phyloP scores from a whole-genome alignment of 345 rosid genomes.

The Linum trigynum region DNA sequence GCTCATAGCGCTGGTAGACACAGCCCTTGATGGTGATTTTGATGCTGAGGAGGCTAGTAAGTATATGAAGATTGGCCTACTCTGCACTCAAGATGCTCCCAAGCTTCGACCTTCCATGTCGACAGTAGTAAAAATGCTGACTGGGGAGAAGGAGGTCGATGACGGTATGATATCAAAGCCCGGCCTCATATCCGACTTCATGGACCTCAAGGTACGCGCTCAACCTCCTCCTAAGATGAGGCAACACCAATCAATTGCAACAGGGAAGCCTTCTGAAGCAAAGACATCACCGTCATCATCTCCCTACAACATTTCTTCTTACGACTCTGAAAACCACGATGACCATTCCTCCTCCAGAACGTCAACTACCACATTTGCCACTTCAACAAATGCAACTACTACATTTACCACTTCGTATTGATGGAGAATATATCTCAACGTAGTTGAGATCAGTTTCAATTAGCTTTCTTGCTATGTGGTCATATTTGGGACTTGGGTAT shows the following conservation, averaged over 20 bases:
- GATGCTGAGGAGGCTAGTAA: constrained; percentile 33
- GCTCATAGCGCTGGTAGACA: constrained; percentile 29
- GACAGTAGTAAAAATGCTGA: constrained; percentile 37
- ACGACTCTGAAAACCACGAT: constrained; percentile 31
- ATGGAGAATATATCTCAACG: constrained; percentile 8
- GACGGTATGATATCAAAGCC: constrained; percentile 43
- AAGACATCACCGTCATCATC: constrained; percentile 23
- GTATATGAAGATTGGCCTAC: constrained; percentile 46
- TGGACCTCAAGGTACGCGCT: constrained; percentile 62
- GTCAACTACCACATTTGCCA: constrained; percentile 16
- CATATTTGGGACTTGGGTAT: background rate
- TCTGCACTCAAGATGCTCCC: constrained; percentile 59
- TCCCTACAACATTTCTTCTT: constrained; percentile 18
- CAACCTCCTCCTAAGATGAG: constrained; percentile 12
- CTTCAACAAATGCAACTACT: constrained; percentile 37
- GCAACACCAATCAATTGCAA: background rate
- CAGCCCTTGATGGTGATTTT: constrained; percentile 24
- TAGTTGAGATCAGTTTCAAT: background rate
- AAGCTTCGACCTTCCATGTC: constrained; percentile 52
- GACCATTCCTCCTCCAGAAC: constrained; percentile 28
- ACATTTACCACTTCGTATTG: constrained; percentile 28
- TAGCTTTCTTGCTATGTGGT: background rate
- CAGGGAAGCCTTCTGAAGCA: constrained; percentile 6
- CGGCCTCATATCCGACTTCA: constrained; percentile 65
- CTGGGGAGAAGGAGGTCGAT: constrained; percentile 27